These are phyloP conservation scores for Beta macrorhiza DNA, from an alignment of 179 eudicot species.

Conservation along the genomic window DNA sequence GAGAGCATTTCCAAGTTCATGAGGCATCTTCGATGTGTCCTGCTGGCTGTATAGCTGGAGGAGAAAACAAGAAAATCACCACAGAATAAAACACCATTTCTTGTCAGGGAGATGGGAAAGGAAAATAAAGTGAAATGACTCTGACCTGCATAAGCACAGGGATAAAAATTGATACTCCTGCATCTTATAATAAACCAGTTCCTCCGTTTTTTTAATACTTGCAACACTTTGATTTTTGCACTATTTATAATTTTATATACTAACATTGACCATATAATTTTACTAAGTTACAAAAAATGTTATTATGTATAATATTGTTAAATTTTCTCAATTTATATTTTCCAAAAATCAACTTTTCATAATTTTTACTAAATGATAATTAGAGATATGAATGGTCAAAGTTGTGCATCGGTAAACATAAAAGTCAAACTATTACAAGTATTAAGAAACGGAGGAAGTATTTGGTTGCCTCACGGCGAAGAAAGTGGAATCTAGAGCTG, in stretches of 20 bases:
- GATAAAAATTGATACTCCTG: not conserved
- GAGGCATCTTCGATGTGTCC: constrained; percentile 92
- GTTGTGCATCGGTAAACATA: too few relatives aligned
- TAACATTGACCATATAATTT: too few relatives aligned
- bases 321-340: too few relatives aligned
- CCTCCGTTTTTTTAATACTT: too few relatives aligned
- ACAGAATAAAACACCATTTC: not conserved
- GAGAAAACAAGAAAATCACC: constrained; percentile 7
- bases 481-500: not conserved
- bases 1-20: constrained; percentile 81
- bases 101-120: not conserved
- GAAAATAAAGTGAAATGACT: not conserved
- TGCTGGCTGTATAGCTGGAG: constrained; percentile 66
- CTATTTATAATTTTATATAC: too few relatives aligned
- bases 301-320: too few relatives aligned
- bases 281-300: too few relatives aligned
- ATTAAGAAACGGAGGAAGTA: not conserved
- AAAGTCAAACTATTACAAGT: too few relatives aligned
- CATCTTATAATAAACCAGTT: not conserved
- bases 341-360: too few relatives aligned
- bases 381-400: too few relatives aligned
- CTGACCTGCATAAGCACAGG: not conserved
- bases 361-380: too few relatives aligned
- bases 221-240: too few relatives aligned
- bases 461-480: not conserved